A percentile compares a stretch with the other conserved stretches of the same genome.
phyloP scores from a whole-genome alignment of 768 basidiomycete species.

The Piloderma croceum region DNA sequence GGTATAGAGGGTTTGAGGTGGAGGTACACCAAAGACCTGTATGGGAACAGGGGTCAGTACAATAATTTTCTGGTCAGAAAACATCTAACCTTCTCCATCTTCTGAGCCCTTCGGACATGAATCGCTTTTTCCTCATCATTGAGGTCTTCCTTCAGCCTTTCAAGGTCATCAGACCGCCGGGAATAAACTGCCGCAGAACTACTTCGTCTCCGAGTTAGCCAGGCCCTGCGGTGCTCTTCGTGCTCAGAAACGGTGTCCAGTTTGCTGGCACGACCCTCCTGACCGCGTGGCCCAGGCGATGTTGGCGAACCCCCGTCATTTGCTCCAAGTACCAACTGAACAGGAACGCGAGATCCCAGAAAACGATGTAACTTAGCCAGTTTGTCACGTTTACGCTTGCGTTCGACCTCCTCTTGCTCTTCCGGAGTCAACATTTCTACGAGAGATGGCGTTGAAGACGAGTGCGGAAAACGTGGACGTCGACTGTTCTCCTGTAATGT shows the following conservation, averaged over 20 bases:
- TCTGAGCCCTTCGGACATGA: constrained; percentile 73
- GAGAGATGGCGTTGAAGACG: constrained; percentile 42
- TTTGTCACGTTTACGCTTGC: constrained; percentile 65
- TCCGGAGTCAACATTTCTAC: constrained; percentile 46
- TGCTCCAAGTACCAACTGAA: constrained; percentile 56
- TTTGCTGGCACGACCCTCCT: too few relatives aligned
- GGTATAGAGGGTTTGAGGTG: constrained; percentile 75
- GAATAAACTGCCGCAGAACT: constrained; percentile 44
- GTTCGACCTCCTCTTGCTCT: constrained; percentile 54
- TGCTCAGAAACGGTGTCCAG: constrained; percentile 37
- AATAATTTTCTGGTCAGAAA: constrained; percentile 1
- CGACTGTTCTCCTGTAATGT: constrained; percentile 16
- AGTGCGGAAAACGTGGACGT: constrained; percentile 21
- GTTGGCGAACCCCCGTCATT: constrained; percentile 17
- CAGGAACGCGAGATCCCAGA: constrained; percentile 75
- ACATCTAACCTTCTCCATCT: constrained; percentile 78
- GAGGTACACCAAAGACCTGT: constrained; percentile 77
- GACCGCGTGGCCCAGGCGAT: constrained; percentile 14
- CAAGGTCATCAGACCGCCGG: constrained; percentile 50
- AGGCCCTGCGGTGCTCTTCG: constrained; percentile 29
- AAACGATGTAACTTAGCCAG: constrained; percentile 81
- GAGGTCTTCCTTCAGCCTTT: constrained; percentile 65
- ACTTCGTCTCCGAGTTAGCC: constrained; percentile 48
- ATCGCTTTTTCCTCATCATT: constrained; percentile 70
- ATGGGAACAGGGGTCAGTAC: constrained; percentile 2